These are phyloP conservation scores for Pseudocercospora vitis DNA, from an alignment of 2,329 filamentous ascomycete genomes.

Conservation along the genomic window DNA sequence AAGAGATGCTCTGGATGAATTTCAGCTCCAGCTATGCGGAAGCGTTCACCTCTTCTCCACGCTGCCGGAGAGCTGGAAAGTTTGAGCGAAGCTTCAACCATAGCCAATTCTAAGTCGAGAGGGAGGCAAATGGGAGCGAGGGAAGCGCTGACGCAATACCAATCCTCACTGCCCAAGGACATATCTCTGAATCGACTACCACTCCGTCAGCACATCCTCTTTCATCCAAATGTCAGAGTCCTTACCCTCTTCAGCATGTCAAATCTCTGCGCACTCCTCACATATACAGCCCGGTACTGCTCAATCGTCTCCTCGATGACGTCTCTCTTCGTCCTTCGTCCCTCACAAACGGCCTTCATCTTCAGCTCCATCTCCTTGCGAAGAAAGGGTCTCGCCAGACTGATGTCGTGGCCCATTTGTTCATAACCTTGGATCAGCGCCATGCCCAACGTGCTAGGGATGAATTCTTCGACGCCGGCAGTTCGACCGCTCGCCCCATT, in stretches of 20 bases:
- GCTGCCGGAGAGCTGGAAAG: too few species aligned
- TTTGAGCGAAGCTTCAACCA: too few species aligned
- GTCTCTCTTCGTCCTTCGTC: constrained; percentile 68
- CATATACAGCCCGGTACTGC: constrained; percentile 84
- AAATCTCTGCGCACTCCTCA: constrained; percentile 75
- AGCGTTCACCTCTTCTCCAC: too few species aligned
- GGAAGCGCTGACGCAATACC: not conserved
- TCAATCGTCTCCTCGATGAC: constrained; percentile 81
- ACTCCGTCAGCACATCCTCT: constrained; percentile 1
- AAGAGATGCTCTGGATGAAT: too few species aligned
- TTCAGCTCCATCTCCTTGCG: constrained; percentile 97
- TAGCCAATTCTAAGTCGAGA: too few species aligned
- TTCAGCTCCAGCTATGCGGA: too few species aligned
- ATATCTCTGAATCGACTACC: constrained; percentile 19
- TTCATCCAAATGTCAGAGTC: constrained; percentile 30
- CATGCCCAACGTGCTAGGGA: constrained; percentile 87
- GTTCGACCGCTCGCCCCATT: constrained; percentile 49
- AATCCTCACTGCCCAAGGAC: constrained; percentile 9
- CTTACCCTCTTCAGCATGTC: constrained; percentile 57
- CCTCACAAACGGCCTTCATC: constrained; percentile 96
- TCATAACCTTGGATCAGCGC: constrained; percentile 94
- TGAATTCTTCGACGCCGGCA: constrained; percentile 73
- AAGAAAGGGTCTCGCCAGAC: constrained; percentile 90
- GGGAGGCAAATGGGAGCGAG: not conserved
- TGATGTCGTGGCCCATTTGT: constrained; percentile 87